Base-by-base conservation (phyloP, 208 protist genomes). In the Balamuthia mandrillaris region DNA sequence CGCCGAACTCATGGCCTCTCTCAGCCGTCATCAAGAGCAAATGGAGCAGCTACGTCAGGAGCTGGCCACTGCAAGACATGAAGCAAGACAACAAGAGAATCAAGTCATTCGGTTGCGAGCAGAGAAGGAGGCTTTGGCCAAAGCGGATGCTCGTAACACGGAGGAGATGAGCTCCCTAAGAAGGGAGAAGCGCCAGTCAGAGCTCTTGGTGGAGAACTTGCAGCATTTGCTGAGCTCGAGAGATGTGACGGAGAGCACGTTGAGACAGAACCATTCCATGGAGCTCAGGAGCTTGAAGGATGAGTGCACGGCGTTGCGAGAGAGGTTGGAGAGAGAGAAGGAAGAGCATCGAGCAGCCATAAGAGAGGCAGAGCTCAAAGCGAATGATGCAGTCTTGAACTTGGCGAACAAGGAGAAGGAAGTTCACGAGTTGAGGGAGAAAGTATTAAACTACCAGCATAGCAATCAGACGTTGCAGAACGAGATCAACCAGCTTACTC, bases 121-220 rank as follows among this genome's bases (percentile, higher is more conserved):
- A 18, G 63, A 74, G 35, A 74, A 74, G 63, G 63, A 74, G 63
- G 63, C 63, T 2, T 41, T 74, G 37, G 31, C 39, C 63, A 74
- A 74, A 41, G 31, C 63, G 21, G 63, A 74, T 9, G 49, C 42
- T n/a, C 37, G 63, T 9, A 35, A 51, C n/a, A 41, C 49, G n/a
- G 63, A 74, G 39, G 63, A 74, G 39, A 29, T 74, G n/a, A 47
- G 39, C 37, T 3, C 33, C 21, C 63, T 74, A 35, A 14, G 63
- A 0, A 35, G 49, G 39, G 63, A 74, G 63, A 41, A 51, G 21
- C 39, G 39, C 37, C 63, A 74, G 39, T 27, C 42, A 35, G 39
- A 74, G 63, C 12, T 41, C 7, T 41, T 74, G 12, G 42, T 41
- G 24, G 39, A 74, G 63, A 74, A 74, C 63, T 41, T 74, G 24